These are phyloP conservation scores for Ottelia alismoides DNA, from an alignment of 106 monocot genomes.

Conservation along the genomic window DNA sequence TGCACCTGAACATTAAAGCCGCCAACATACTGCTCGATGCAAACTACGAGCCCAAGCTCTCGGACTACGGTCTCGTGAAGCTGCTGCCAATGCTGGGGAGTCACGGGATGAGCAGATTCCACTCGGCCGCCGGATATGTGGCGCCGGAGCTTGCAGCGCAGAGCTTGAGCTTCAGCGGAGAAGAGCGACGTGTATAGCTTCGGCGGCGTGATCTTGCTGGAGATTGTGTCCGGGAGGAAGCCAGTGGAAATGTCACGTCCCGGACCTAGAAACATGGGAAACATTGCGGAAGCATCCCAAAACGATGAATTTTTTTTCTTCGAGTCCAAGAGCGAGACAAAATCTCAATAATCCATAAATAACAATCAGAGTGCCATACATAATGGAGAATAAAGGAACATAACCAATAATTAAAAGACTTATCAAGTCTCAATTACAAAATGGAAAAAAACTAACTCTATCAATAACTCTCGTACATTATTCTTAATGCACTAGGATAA, in stretches of 20 bases:
- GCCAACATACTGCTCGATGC: slow-evolving; percentile 80
- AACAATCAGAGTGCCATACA: no score
- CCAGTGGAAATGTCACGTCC: slow-evolving; percentile 47
- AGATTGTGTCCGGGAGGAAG: slow-evolving; percentile 78
- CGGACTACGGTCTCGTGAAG: slow-evolving; percentile 81
- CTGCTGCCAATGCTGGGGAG: slow-evolving; percentile 68
- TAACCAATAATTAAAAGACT: no score
- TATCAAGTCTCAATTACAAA: no score
- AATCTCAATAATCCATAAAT: no score
- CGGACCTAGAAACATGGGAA: no score
- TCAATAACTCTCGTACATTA: no score
- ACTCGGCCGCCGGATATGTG: slow-evolving; percentile 62
- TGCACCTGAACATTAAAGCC: slow-evolving; percentile 92
- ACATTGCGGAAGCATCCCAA: no score
- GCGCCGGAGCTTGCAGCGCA: slow-evolving; percentile 78
- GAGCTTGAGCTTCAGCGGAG: slow-evolving; percentile 55
- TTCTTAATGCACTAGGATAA: no score
- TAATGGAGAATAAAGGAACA: no score
- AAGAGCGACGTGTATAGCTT: slow-evolving; percentile 98
- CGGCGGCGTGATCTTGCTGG: slow-evolving; percentile 61
- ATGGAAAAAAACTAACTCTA: no score
- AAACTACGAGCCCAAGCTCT: slow-evolving; percentile 50
- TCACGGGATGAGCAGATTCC: slow-evolving; percentile 35
- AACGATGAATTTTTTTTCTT: no score
- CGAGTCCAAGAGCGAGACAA: no score